phyloP scores from a whole-genome alignment of 2,329 filamentous ascomycete genomes.

The Talaromyces rugulosus region DNA sequence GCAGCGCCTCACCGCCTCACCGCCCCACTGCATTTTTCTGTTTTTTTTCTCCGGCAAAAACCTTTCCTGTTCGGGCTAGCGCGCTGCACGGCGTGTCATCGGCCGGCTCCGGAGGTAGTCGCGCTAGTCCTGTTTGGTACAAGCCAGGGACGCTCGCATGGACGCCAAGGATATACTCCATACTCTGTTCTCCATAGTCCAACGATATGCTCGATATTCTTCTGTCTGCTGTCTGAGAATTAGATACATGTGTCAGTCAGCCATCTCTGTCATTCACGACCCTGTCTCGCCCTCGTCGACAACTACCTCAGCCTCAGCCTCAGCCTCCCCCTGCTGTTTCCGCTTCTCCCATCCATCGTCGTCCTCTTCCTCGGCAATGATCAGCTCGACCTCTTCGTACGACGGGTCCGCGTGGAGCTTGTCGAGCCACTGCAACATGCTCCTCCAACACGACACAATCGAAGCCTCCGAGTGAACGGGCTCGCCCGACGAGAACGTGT shows the following conservation, averaged over 20 bases:
- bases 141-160: background rate
- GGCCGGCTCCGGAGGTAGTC: constrained; percentile 9
- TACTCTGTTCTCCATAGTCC: background rate
- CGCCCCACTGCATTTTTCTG: background rate
- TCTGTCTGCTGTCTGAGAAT: background rate
- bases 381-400: constrained; percentile 35
- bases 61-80: background rate
- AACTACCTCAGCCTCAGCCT: background rate
- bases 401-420: constrained; percentile 48
- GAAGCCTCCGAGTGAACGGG: constrained; percentile 57
- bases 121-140: background rate
- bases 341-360: constrained; percentile 17
- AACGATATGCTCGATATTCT: background rate
- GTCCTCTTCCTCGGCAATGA: constrained; percentile 19
- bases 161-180: too few relatives aligned
- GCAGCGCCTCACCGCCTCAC: background rate
- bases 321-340: constrained; percentile 1
- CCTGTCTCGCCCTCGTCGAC: background rate
- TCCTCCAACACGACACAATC: constrained; percentile 52
- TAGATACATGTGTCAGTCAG: background rate
- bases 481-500: constrained; percentile 66
- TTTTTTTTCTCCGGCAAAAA: background rate
- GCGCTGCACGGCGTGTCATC: background rate
- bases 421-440: constrained; percentile 60
- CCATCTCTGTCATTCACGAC: background rate